phyloP scores from a whole-genome alignment of 73 alveolate genomes.

The Paramecium sonneborni region DNA sequence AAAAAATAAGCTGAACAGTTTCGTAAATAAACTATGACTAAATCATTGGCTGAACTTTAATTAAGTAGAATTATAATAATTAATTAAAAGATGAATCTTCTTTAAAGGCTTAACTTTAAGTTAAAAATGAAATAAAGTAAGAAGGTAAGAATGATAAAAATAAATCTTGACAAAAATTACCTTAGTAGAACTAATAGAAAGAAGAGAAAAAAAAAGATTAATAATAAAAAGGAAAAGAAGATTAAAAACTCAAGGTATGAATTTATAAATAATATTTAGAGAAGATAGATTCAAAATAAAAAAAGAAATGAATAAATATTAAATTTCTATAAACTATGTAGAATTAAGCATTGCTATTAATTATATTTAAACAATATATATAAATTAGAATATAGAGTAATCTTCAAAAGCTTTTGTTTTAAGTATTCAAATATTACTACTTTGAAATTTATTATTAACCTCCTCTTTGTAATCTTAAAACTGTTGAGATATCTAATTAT shows the following conservation, averaged over 20 bases:
- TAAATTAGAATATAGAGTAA: not conserved
- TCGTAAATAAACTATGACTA: not conserved
- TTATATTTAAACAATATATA: not conserved
- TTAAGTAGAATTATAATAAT: not conserved
- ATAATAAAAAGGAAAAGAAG: too few species aligned
- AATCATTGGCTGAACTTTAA: conserved; percentile 8
- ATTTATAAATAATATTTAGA: not conserved
- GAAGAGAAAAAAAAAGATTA: not conserved
- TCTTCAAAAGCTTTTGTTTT: conserved; percentile 44
- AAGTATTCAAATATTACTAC: not conserved
- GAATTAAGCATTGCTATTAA: too few species aligned
- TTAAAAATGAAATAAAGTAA: too few species aligned
- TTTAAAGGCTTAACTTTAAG: too few species aligned
- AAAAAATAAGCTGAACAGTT: conserved; percentile 50
- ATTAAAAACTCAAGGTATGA: not conserved
- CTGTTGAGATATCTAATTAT: conserved; percentile 77
- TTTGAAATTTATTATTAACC: conserved; percentile 22
- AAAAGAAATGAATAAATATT: not conserved
- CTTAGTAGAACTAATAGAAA: not conserved
- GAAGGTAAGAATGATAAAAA: not conserved
- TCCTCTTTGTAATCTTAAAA: conserved; percentile 66
- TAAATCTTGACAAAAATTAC: not conserved
- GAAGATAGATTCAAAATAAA: not conserved
- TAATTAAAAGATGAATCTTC: not conserved
- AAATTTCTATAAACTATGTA: too few species aligned